Percentiles rank a stretch among this genome's conserved stretches.
Evolutionary conservation across 768 basidiomycete genomes (phyloP).

Genomic region (Coprinopsis cinerea): DNA sequence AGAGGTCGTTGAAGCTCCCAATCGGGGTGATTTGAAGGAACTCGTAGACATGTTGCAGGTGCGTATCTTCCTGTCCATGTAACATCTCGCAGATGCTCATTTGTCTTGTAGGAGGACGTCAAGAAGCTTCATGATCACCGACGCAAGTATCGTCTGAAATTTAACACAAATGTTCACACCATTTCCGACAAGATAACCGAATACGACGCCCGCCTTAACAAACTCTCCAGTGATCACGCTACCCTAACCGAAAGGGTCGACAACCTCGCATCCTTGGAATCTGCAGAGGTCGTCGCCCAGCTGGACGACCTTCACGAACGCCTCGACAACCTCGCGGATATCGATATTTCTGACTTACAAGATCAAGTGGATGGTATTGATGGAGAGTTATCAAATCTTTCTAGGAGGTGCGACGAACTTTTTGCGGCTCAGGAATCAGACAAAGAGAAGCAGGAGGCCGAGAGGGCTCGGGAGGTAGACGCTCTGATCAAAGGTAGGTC

Average conservation of each 20-base stretch:
- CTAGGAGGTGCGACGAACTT: constrained; percentile 6
- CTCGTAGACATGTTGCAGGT: background rate
- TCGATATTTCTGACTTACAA: constrained; percentile 29
- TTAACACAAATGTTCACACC: constrained; percentile 33
- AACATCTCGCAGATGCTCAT: background rate
- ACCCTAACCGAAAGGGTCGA: constrained; percentile 32
- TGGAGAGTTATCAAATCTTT: background rate
- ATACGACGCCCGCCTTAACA: constrained; percentile 35
- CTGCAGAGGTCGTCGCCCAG: constrained; percentile 21
- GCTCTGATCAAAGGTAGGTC: too few relatives aligned
- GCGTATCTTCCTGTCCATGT: background rate
- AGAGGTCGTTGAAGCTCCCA: background rate
- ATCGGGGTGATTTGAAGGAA: background rate
- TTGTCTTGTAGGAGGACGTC: background rate
- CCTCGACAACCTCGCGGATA: constrained; percentile 21
- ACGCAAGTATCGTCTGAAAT: constrained; percentile 35
- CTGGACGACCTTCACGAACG: constrained; percentile 25
- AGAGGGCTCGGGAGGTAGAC: too few relatives aligned
- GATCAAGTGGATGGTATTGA: constrained; percentile 33
- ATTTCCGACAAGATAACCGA: constrained; percentile 34
- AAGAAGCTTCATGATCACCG: constrained; percentile 31
- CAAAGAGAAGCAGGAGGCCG: constrained; percentile 9
- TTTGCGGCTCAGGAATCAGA: background rate
- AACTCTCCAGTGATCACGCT: constrained; percentile 31
- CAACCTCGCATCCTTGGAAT: constrained; percentile 20